phyloP scores from a whole-genome alignment of 78 protist species.

The Guillardia theta region DNA sequence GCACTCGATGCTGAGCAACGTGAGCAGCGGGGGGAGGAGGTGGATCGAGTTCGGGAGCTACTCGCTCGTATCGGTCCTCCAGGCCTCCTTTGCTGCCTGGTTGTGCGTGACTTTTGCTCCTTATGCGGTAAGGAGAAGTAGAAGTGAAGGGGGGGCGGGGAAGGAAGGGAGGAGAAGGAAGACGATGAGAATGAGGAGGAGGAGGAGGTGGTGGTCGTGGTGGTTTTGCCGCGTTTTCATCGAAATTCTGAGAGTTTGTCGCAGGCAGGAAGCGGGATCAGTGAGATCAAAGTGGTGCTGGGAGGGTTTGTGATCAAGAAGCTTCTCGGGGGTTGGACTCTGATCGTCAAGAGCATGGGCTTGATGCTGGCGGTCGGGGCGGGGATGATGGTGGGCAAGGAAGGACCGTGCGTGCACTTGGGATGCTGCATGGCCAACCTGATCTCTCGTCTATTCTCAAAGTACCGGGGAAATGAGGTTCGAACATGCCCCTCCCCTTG shows the following conservation, averaged over 20 bases:
- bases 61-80: not conserved
- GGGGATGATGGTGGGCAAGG: constrained; percentile 84
- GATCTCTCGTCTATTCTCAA: not conserved
- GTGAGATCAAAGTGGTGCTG: constrained; percentile 62
- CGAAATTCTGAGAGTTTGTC: no score
- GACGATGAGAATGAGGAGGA: no score
- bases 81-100: not conserved
- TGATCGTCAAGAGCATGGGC: constrained; percentile 51
- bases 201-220: no score
- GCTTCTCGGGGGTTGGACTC: constrained; percentile 49
- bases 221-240: no score
- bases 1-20: no score
- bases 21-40: not conserved
- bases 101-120: not conserved
- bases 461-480: not conserved
- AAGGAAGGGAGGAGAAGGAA: no score
- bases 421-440: not conserved
- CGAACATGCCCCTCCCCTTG: no score
- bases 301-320: constrained; percentile 46
- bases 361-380: constrained; percentile 61
- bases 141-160: no score
- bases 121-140: no score
- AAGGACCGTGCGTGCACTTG: constrained; percentile 87
- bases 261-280: constrained; percentile 67
- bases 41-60: not conserved